Evolutionary conservation across 331 rosid genomes (phyloP), one percentile per base, ranked within the genome.

Genomic region (Rhamnella rubrinervis): DNA sequence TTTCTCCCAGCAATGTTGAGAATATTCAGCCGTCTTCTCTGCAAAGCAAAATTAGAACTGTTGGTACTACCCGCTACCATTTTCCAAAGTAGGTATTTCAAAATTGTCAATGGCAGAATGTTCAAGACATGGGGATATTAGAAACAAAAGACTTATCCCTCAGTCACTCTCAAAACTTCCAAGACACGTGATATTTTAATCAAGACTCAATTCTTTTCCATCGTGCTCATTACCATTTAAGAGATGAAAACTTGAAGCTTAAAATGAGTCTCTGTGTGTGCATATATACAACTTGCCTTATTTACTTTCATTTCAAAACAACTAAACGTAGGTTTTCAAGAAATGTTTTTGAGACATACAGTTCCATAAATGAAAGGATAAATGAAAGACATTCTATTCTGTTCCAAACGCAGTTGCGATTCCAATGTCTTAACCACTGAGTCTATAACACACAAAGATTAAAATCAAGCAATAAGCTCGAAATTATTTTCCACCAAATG

Each of bases 11-110:
- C 75, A 85, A 67, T 78, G 92, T 72, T 78, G 87, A 61, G 91
- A 76, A 77, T 75, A 80, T 67, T 91, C 99, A 37, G 75, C 62
- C 70, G 79, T 62, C 93, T 81, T 91, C 74, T 87, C 99, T 91
- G 93, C 71, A 73, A 71, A 81, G 50, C 68, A 28, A 72, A 66
- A 55, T 40, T 64, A 7, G 51, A 68, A 67, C 65, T 56, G 66
- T 57, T 13, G 35, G 10, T 66, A 70, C 61, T 41, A 31, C 16
- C 49, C 37, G 62, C 20, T 8, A 57, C 53, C 11, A 9, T 12
- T 57, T 56, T 31, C 25, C 58, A 58, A 38, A 10, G 41, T 1
- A 26, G 14, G 59, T 25, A 59, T n/a, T 57, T 76, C 6, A 67
- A 63, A 63, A 72, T 65, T 71, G 57, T 35, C 18, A 39, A 31